Evolutionary conservation across 257 asterid species (phyloP), one percentile per base, ranked within the genome.

Genomic region (Solanum paucissectum): DNA sequence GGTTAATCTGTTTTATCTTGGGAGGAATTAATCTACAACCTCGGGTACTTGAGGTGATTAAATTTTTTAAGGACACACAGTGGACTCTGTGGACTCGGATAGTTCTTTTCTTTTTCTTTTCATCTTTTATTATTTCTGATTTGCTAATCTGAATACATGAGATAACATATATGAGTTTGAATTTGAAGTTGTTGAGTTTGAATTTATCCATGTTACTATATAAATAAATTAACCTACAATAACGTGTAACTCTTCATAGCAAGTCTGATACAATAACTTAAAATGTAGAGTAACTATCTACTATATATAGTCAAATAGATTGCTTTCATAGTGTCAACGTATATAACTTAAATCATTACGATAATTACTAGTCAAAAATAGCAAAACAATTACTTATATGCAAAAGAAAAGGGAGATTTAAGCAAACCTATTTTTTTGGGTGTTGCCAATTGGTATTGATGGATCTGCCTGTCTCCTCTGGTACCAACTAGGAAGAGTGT

Each of bases 401-500:
- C 25, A 42, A 77, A 77, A 77, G 64, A 36, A 84, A 60, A 84
- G 13, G 14, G 23, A 66, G 18, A 55, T 3, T 60, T 60, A 16
- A 66, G 27, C 42, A 37, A 62, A 84, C 87, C 77, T 62, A 18
- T 3, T 7, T 55, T 20, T 14, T 52, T 58, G 12, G 52, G 75
- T 33, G 75, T 13, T 34, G 71, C 21, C 55, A 85, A 58, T 64
- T n/a, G 38, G 25, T 29, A 44, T 27, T 46, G 81, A 36, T 85
- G 74, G 88, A 82, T 46, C 89, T 89, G 89, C 91, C 87, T 40
- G 91, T 42, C 89, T 89, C 91, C 89, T 85, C 86, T 85, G 81
- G 86, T 84, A 89, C 91, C 91, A 89, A 83, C 89, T 89, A 87
- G 69, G 89, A 89, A 89, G 66, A 87, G 86, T 87, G 88, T 76